These are phyloP conservation scores for Clonostachys chloroleuca DNA, from an alignment of 2,329 filamentous ascomycete species.

Conservation along the genomic window DNA sequence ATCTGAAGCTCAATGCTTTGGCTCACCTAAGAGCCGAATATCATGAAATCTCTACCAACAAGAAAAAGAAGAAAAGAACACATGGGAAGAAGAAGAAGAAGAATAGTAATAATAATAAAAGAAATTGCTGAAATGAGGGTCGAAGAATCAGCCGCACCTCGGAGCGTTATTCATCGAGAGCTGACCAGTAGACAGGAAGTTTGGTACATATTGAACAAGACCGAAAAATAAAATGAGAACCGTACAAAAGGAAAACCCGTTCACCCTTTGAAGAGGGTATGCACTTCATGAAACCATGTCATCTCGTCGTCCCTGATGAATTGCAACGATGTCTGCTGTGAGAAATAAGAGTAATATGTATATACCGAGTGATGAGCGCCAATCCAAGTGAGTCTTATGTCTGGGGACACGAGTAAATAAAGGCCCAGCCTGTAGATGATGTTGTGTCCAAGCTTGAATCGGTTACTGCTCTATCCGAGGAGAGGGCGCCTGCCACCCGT, in stretches of 20 bases:
- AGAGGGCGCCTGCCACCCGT: constrained; percentile 63
- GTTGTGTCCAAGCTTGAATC: not conserved
- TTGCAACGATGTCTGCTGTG: no score
- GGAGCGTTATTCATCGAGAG: not conserved
- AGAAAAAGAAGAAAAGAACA: not conserved
- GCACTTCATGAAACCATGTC: not conserved
- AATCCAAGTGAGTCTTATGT: no score
- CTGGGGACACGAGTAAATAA: no score
- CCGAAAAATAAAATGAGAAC: not conserved
- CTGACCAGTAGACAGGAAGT: not conserved
- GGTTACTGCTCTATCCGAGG: constrained; percentile 22
- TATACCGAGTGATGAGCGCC: no score
- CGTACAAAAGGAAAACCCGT: constrained; percentile 1
- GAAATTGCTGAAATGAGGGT: no score
- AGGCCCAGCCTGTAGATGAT: no score
- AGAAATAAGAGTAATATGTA: no score
- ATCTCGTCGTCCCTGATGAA: constrained; percentile 1
- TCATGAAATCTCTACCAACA: not conserved
- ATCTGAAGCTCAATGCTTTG: not conserved
- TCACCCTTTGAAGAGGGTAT: not conserved
- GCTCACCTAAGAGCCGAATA: not conserved
- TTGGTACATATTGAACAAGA: not conserved
- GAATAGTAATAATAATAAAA: not conserved
- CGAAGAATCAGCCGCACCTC: no score
- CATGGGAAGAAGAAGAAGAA: constrained; percentile 2